Percentiles rank a stretch among this genome's conserved stretches.
phyloP scores from a whole-genome alignment of 1,284 basidiomycete genomes.

The Trichosporon sp. region DNA sequence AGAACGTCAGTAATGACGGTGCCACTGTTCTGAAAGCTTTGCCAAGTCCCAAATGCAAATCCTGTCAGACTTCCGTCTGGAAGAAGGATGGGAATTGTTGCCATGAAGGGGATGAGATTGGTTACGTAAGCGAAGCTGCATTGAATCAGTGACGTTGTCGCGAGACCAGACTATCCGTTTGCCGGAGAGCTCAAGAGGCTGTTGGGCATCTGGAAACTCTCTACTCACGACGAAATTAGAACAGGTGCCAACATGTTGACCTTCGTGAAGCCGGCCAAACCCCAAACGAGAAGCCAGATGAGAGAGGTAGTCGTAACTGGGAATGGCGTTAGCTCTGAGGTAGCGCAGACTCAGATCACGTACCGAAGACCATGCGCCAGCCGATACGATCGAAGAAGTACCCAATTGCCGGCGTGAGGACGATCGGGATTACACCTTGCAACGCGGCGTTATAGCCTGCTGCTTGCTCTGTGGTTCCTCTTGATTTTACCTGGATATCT shows the following conservation, averaged over 20 bases:
- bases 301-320: not conserved
- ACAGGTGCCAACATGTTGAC: constrained; percentile 48
- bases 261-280: constrained; percentile 45
- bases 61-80: constrained; percentile 46
- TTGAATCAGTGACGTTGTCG: not conserved
- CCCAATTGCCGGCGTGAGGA: constrained; percentile 47
- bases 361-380: constrained; percentile 28
- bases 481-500: constrained; percentile 47
- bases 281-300: constrained; percentile 47
- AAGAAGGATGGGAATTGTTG: constrained; percentile 48
- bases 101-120: constrained; percentile 47
- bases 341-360: not conserved
- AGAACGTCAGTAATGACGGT: constrained; percentile 44
- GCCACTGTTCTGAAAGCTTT: constrained; percentile 18
- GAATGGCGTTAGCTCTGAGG: not conserved
- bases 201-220: too few species aligned
- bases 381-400: constrained; percentile 42
- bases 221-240: constrained; percentile 36
- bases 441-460: constrained; percentile 49
- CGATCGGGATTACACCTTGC: constrained; percentile 49
- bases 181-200: not conserved
- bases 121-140: constrained; percentile 36
- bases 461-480: constrained; percentile 42
- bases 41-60: constrained; percentile 46
- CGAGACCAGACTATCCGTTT: not conserved